These are phyloP conservation scores for Colletotrichum sidae DNA, from an alignment of 2,329 filamentous ascomycete species.

Conservation along the genomic window DNA sequence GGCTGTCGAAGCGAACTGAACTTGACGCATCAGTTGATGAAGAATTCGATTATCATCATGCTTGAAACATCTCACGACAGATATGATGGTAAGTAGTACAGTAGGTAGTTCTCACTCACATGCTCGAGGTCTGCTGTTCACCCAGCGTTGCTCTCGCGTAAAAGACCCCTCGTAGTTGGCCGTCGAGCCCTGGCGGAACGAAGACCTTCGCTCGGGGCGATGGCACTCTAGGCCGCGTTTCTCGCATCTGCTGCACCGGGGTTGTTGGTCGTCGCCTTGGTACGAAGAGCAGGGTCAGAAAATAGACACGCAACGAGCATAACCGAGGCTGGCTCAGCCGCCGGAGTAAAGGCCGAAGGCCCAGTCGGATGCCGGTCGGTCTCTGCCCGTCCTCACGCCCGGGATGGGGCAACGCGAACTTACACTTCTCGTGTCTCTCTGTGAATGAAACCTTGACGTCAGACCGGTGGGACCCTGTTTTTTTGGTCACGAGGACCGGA, in stretches of 20 bases:
- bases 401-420: slow-evolving; percentile 15
- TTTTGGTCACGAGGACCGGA: too few species aligned
- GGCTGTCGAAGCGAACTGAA: slow-evolving; percentile 24
- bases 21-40: too few species aligned
- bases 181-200: slow-evolving; percentile 50
- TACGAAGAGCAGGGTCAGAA: slow-evolving; percentile 7
- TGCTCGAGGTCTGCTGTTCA: slow-evolving; percentile 48
- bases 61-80: background rate
- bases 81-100: background rate
- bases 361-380: background rate
- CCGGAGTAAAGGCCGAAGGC: background rate
- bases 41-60: too few species aligned
- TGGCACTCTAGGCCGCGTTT: slow-evolving; percentile 48
- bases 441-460: slow-evolving; percentile 16
- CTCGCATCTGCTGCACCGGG: slow-evolving; percentile 50
- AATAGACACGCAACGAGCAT: background rate
- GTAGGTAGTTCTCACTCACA: slow-evolving; percentile 42
- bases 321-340: background rate
- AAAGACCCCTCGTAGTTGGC: slow-evolving; percentile 42
- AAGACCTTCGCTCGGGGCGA: slow-evolving; percentile 48
- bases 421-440: slow-evolving; percentile 44
- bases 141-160: slow-evolving; percentile 50
- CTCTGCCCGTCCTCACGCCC: background rate
- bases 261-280: slow-evolving; percentile 52
- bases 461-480: background rate